phyloP scores from a whole-genome alignment of 2,329 filamentous ascomycete genomes.

The Graphilbum sp. region DNA sequence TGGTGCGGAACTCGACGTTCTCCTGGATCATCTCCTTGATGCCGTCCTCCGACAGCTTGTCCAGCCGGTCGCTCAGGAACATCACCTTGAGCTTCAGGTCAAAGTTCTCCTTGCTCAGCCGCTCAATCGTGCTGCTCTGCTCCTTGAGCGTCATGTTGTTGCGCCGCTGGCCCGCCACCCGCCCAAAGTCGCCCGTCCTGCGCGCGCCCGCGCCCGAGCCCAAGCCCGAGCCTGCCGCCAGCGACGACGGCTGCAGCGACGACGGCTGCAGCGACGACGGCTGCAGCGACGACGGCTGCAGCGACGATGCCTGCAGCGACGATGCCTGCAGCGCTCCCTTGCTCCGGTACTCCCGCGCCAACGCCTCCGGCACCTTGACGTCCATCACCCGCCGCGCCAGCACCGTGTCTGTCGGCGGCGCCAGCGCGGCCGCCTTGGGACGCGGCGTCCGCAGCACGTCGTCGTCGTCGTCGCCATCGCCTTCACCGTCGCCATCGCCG shows the following conservation, averaged over 20 bases:
- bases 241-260: background rate
- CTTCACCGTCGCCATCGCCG: constrained; percentile 31
- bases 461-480: constrained; percentile 17
- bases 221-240: constrained; percentile 1
- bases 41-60: constrained; percentile 87
- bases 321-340: constrained; percentile 44
- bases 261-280: background rate
- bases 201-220: no score
- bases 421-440: constrained; percentile 25
- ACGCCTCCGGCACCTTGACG: constrained; percentile 77
- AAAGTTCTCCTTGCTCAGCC: constrained; percentile 94
- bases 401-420: constrained; percentile 69
- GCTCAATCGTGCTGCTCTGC: constrained; percentile 92
- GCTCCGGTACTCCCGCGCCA: constrained; percentile 72
- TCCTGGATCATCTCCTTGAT: constrained; percentile 97
- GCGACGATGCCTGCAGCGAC: constrained; percentile 33
- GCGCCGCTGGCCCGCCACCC: background rate
- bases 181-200: no score
- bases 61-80: constrained; percentile 84
- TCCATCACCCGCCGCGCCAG: constrained; percentile 79
- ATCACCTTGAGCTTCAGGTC: constrained; percentile 95
- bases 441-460: constrained; percentile 54
- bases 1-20: constrained; percentile 89
- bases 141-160: constrained; percentile 79
- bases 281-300: background rate